Conservation (phyloP, 768 basidiomycete species). For the Trametes gibbosa region DNA sequence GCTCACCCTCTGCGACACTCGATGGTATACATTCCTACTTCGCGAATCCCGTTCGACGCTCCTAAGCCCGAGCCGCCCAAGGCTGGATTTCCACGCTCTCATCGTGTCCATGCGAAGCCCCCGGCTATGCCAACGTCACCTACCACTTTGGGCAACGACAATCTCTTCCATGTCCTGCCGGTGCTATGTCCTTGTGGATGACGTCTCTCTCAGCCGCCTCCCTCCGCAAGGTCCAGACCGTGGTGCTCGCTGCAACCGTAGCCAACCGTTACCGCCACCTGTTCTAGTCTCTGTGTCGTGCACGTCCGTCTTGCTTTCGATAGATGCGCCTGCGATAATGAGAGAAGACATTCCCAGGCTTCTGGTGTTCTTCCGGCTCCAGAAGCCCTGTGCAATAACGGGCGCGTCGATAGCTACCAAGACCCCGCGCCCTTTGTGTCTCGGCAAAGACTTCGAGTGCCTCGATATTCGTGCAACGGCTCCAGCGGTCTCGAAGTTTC, state of each 20-base stretch:
- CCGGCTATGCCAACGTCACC: constrained; percentile 14
- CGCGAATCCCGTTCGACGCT: constrained; percentile 10
- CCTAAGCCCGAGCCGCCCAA: not conserved
- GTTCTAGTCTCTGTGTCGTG: not conserved
- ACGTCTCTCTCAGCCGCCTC: not conserved
- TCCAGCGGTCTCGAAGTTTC: not conserved
- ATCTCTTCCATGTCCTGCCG: constrained; percentile 2
- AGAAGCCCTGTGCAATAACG: not conserved
- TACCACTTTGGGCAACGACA: constrained; percentile 4
- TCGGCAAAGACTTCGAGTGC: not conserved
- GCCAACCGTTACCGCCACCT: not conserved
- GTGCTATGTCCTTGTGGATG: not conserved
- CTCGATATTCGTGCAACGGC: not conserved
- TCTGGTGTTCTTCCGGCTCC: not conserved
- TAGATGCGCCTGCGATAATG: not conserved
- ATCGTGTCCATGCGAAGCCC: not conserved
- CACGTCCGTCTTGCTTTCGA: constrained; percentile 4
- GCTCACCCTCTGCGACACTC: not conserved
- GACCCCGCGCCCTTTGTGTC: constrained; percentile 3
- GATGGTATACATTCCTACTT: not conserved
- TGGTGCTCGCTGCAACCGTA: not conserved
- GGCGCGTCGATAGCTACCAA: not conserved
- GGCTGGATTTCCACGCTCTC: constrained; percentile 6
- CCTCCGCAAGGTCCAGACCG: not conserved
- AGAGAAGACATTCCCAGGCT: constrained; percentile 1